These are phyloP conservation scores for Clavispora fructus DNA, from an alignment of 805 yeast species.

Conservation along the genomic window DNA sequence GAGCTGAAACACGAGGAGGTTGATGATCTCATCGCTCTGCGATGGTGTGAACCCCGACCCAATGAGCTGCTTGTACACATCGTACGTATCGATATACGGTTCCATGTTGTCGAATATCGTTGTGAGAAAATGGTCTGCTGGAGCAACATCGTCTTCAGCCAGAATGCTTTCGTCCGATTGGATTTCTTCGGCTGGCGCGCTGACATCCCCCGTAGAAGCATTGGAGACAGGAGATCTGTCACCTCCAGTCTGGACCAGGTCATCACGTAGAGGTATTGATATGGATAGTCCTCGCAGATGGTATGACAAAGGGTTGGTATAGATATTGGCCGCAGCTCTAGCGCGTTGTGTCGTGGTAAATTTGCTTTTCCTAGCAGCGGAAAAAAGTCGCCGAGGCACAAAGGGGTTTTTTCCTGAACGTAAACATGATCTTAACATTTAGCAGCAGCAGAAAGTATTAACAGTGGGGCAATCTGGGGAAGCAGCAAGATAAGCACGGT, in stretches of 20 bases:
- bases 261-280: neutral
- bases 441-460: too few species aligned
- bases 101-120: conserved; percentile 53
- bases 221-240: too few species aligned
- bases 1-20: conserved; percentile 40
- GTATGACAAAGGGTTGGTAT: neutral
- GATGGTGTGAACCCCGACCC: conserved; percentile 53
- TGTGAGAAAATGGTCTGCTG: conserved; percentile 34
- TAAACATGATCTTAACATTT: neutral
- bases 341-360: too few species aligned
- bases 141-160: conserved; percentile 2
- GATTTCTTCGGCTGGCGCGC: neutral
- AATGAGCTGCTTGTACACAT: conserved; percentile 48
- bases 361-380: neutral
- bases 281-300: neutral
- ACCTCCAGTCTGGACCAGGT: too few species aligned
- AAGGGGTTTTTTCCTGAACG: neutral
- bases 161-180: neutral
- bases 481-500: neutral
- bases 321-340: too few species aligned
- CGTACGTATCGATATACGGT: conserved; percentile 44
- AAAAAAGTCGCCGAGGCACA: neutral
- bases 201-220: too few species aligned
- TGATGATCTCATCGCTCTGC: conserved; percentile 59
- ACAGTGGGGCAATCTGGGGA: neutral